These are phyloP conservation scores for Pontederia paniculata DNA, from an alignment of 176 grass and related monocot genomes.

Conservation along the genomic window DNA sequence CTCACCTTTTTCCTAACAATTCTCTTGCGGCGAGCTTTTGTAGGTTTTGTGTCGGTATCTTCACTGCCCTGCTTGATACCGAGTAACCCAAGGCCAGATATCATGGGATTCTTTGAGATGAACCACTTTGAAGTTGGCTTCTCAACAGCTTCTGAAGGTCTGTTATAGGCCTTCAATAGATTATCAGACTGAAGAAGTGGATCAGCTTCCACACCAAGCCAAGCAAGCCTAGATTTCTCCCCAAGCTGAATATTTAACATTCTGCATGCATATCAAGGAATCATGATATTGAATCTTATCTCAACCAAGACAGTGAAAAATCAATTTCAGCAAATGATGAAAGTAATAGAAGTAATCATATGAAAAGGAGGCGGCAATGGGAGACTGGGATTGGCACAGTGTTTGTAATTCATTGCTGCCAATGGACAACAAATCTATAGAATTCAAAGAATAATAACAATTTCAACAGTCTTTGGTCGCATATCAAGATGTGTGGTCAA, in stretches of 20 bases:
- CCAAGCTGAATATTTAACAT: slow-evolving; percentile 70
- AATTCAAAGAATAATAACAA: no score
- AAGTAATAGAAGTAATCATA: no score
- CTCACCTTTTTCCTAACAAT: slow-evolving; percentile 62
- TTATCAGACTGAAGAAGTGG: slow-evolving; percentile 52
- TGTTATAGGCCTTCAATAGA: slow-evolving; percentile 61
- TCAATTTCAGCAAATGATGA: no score
- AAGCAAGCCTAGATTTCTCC: slow-evolving; percentile 68
- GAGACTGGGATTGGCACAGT: no score
- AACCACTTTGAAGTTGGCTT: slow-evolving; percentile 81
- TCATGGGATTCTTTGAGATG: slow-evolving; percentile 87
- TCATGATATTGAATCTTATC: neutral
- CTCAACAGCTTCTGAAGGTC: slow-evolving; percentile 31
- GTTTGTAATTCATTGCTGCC: no score
- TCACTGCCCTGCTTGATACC: slow-evolving; percentile 61
- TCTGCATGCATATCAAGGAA: slow-evolving; percentile 32
- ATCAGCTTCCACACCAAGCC: slow-evolving; percentile 75
- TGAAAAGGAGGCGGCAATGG: no score
- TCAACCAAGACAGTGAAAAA: no score
- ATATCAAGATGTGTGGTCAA: no score
- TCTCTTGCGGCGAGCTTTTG: slow-evolving; percentile 79
- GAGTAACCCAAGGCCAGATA: slow-evolving; percentile 80
- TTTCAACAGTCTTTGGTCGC: no score
- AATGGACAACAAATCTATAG: no score
- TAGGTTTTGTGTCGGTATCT: slow-evolving; percentile 31